Base-by-base conservation (phyloP, 2,329 filamentous ascomycete species). In the Fusarium poae region DNA sequence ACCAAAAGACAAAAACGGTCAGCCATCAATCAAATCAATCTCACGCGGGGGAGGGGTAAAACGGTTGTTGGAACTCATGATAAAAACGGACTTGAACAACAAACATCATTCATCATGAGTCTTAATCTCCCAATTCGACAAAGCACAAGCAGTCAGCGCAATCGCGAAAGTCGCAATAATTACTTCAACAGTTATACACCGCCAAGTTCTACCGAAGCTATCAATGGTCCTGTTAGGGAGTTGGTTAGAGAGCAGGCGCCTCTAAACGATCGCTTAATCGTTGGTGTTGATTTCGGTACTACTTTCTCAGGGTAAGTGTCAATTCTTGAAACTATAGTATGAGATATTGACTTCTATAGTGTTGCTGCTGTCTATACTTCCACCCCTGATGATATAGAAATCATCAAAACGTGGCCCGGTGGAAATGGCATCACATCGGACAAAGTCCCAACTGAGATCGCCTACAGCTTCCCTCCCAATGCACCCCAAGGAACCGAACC, bases 391-490 rank as follows among this genome's bases (percentile, higher is more conserved):
- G 92, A 94, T 77, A 84, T 94, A 60, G 91, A 94, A 76, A 92
- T 94, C 73, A 93, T 94, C 82, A 94, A 93, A 81, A 91, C 88
- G 16, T 95, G 92, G 92, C 92, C 92, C 1, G 92, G 92, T 27
- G 91, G 91, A 29, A 94, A 94, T 75, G 91, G 91, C 73, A 93
- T 94, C 79, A 94, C 92, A n/a, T 93, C 91, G 35, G 92, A 95
- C 82, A 95, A 95, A 82, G 92, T 94, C 3, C 92, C 92, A 2
- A 93, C 91, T 16, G 92, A 94, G 77, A 90, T 94, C 55, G 90
- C 91, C 68, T 89, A 89, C 72, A 83, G 86, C 61, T 78, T 81
- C 32, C 54, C 75, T 13, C 45, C 75, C 58, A 73, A 74, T 53
- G 66, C 73, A 10, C 37, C 71, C 3, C 62, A 74, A 21, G 82